Evolutionary conservation across 1,284 basidiomycete species (phyloP).

Genomic region (Cystobasidium slooffiae): DNA sequence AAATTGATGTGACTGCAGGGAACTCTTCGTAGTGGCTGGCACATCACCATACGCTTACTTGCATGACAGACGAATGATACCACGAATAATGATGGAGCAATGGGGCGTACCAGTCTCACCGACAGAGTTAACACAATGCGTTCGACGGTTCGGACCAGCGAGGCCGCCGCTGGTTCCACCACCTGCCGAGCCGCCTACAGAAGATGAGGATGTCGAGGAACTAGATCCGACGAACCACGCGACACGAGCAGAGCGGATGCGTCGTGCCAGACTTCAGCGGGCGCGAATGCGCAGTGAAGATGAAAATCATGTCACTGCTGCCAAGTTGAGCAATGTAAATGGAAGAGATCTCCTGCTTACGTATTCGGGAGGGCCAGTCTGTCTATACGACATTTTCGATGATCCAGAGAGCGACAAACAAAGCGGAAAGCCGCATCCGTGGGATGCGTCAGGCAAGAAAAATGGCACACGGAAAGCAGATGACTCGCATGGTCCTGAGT

Average conservation of each 20-base stretch:
- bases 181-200: background rate
- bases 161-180: conserved; percentile 28
- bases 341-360: conserved; percentile 53
- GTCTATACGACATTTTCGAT: conserved; percentile 54
- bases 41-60: conserved; percentile 70
- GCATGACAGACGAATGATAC: conserved; percentile 80
- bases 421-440: background rate
- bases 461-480: conserved; percentile 13
- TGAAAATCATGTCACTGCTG: conserved; percentile 53
- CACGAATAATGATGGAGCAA: conserved; percentile 67
- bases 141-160: conserved; percentile 75
- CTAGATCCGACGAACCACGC: background rate
- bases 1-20: background rate
- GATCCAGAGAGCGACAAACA: conserved; percentile 41
- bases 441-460: background rate
- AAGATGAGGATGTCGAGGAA: conserved; percentile 28
- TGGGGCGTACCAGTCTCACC: conserved; percentile 67
- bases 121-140: conserved; percentile 72
- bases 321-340: conserved; percentile 53
- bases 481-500: background rate
- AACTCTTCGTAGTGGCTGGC: conserved; percentile 61
- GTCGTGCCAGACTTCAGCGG: background rate
- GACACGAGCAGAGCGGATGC: conserved; percentile 16
- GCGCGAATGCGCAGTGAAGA: conserved; percentile 20
- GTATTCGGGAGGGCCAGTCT: conserved; percentile 53